These are phyloP conservation scores for Neurospora sp. DNA, from an alignment of 495 filamentous ascomycete species.

Conservation along the genomic window DNA sequence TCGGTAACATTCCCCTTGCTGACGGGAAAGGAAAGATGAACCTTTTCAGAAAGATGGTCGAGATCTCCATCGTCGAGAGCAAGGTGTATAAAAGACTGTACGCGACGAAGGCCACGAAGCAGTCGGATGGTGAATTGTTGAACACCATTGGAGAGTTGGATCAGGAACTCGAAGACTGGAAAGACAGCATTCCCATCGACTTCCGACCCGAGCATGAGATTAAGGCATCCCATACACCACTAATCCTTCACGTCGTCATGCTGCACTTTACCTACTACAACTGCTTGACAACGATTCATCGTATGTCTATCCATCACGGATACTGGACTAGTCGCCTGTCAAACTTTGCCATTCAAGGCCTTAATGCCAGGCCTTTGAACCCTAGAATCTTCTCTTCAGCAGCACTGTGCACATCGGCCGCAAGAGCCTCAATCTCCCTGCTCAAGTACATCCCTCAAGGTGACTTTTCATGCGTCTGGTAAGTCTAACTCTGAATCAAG, in stretches of 20 bases:
- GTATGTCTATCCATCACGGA: constrained; percentile 96
- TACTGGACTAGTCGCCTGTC: constrained; percentile 96
- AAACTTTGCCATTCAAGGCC: constrained; percentile 87
- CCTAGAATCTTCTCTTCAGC: constrained; percentile 92
- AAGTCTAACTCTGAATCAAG: constrained; percentile 24
- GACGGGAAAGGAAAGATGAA: constrained; percentile 92
- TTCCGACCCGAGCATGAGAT: constrained; percentile 95
- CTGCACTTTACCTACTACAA: constrained; percentile 98
- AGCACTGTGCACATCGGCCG: constrained; percentile 81
- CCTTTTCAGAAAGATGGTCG: constrained; percentile 81
- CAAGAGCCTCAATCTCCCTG: constrained; percentile 82
- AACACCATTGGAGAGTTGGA: constrained; percentile 96
- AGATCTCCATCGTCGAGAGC: constrained; percentile 83
- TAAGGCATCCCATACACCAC: constrained; percentile 74
- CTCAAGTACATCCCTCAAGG: constrained; percentile 94
- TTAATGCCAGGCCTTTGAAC: constrained; percentile 84
- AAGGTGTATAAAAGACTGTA: constrained; percentile 92
- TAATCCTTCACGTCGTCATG: constrained; percentile 86
- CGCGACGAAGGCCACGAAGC: constrained; percentile 81
- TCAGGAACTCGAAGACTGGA: constrained; percentile 89
- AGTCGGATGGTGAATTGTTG: constrained; percentile 85
- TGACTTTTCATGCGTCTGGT: constrained; percentile 94
- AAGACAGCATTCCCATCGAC: constrained; percentile 85
- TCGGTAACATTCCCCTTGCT: constrained; percentile 83
- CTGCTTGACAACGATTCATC: constrained; percentile 92